Evolutionary conservation across 2,329 filamentous ascomycete species (phyloP).

Genomic region (Fusarium siculi): DNA sequence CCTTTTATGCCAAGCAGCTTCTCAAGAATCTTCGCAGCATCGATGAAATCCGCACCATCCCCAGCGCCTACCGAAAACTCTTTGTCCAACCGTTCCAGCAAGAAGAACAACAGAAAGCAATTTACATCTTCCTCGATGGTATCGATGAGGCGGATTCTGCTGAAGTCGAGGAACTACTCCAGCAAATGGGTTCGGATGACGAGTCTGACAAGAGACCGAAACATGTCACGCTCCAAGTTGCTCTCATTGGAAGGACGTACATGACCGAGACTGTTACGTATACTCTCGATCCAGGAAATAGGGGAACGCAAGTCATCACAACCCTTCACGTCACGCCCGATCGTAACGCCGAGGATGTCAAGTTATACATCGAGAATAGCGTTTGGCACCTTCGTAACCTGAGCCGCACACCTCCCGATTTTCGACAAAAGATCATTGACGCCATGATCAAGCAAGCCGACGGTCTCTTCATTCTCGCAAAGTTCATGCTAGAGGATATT

Average conservation of each 20-base stretch:
- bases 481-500: slow-evolving; percentile 62
- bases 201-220: slow-evolving; percentile 28
- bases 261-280: slow-evolving; percentile 52
- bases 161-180: slow-evolving; percentile 52
- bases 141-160: slow-evolving; percentile 56
- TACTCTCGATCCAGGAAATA: slow-evolving; percentile 48
- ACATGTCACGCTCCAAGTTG: slow-evolving; percentile 49
- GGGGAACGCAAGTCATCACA: slow-evolving; percentile 47
- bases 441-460: slow-evolving; percentile 56
- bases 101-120: slow-evolving; percentile 47
- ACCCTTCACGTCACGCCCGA: slow-evolving; percentile 56
- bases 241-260: slow-evolving; percentile 55
- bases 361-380: slow-evolving; percentile 54
- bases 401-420: slow-evolving; percentile 45
- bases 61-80: slow-evolving; percentile 56
- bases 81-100: slow-evolving; percentile 53
- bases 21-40: slow-evolving; percentile 47
- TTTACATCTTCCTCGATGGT: slow-evolving; percentile 59
- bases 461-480: slow-evolving; percentile 61
- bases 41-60: slow-evolving; percentile 56
- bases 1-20: slow-evolving; percentile 56
- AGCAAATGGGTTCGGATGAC: slow-evolving; percentile 46
- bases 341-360: slow-evolving; percentile 57
- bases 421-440: slow-evolving; percentile 53
- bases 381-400: slow-evolving; percentile 54